Evolutionary conservation across 345 rosid species (phyloP).

Genomic region (Lumnitzera littorea): DNA sequence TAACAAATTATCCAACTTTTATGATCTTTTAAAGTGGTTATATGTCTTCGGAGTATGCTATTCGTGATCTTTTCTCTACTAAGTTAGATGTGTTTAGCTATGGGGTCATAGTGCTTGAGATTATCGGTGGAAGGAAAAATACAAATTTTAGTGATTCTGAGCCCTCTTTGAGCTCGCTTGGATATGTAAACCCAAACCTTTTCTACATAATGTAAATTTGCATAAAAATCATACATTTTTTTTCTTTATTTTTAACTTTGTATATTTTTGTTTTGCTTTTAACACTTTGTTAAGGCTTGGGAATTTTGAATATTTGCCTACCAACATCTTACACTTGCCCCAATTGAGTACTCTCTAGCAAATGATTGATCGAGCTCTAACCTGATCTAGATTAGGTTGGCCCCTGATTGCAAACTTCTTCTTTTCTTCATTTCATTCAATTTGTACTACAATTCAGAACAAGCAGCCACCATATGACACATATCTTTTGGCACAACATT

Average conservation of each 20-base stretch:
- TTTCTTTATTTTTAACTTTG: no score
- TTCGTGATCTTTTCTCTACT: constrained; percentile 16
- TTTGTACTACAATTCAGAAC: no score
- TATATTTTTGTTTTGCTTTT: not conserved
- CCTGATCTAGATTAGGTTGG: no score
- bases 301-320: constrained; percentile 4
- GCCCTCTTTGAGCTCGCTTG: constrained; percentile 12
- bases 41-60: constrained; percentile 29
- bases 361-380: no score
- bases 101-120: constrained; percentile 28
- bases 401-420: no score
- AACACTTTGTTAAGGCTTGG: constrained; percentile 16
- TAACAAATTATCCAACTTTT: not conserved
- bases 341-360: constrained; percentile 16
- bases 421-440: no score
- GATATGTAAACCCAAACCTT: constrained; percentile 11
- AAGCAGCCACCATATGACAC: no score
- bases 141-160: not conserved
- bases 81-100: constrained; percentile 30
- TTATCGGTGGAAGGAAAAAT: constrained; percentile 17
- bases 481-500: no score
- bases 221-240: not conserved
- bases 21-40: constrained; percentile 14
- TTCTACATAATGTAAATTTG: not conserved
- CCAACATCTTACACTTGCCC: no score